Evolutionary conservation across 2,329 filamentous ascomycete species (phyloP).

Genomic region (Fusarium musae): DNA sequence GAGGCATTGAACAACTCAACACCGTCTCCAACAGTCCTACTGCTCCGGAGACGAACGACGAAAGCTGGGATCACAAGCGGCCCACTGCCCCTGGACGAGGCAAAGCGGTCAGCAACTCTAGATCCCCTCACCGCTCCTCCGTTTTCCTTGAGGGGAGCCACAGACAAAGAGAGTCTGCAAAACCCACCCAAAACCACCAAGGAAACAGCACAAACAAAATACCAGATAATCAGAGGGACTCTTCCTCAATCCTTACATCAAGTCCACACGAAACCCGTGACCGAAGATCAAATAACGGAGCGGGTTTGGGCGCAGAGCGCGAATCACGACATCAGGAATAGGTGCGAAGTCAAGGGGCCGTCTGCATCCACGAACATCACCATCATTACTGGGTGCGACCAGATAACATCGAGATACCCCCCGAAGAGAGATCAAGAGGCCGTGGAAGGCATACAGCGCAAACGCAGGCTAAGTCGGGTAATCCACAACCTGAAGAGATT

Average conservation of each 20-base stretch:
- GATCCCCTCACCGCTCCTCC: conserved; percentile 4
- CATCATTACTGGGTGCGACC: conserved; percentile 69
- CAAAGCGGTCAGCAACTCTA: conserved; percentile 5
- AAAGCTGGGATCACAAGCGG: conserved; percentile 3
- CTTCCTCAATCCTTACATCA: conserved; percentile 16
- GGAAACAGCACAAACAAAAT: conserved; percentile 31
- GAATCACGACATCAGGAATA: conserved; percentile 38
- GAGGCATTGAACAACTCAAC: background rate
- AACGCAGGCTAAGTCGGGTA: conserved; percentile 22
- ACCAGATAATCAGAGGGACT: conserved; percentile 13
- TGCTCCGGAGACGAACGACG: background rate
- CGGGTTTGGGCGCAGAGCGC: conserved; percentile 37
- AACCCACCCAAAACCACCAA: conserved; percentile 7
- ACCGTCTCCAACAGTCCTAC: background rate
- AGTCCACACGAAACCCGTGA: conserved; percentile 10
- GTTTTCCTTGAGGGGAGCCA: background rate
- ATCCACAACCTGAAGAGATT: conserved; percentile 39
- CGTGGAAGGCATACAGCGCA: conserved; percentile 3
- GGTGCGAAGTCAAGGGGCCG: conserved; percentile 36
- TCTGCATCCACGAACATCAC: conserved; percentile 69
- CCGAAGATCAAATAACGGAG: conserved; percentile 8
- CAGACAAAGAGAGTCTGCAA: background rate
- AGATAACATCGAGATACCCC: conserved; percentile 34
- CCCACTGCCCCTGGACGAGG: conserved; percentile 5
- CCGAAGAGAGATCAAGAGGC: background rate